A percentile compares a stretch with the other conserved stretches of the same genome.
These are phyloP conservation scores for Artemisia argyi DNA, from an alignment of 129 eudicot genomes.

Conservation along the genomic window DNA sequence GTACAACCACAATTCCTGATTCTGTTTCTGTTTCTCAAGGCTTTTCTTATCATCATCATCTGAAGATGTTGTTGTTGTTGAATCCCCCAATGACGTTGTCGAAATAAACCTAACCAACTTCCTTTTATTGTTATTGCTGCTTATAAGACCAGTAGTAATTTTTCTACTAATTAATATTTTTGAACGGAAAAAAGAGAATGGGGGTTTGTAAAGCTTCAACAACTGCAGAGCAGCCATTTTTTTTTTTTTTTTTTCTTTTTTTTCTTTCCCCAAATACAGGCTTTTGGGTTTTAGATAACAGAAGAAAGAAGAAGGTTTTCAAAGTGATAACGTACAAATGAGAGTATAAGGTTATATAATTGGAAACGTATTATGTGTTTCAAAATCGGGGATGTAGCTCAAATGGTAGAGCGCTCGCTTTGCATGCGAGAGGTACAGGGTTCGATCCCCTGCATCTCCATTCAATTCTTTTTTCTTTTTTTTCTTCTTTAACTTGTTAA, in stretches of 20 bases:
- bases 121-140: neutral
- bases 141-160: neutral
- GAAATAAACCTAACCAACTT: slow-evolving; percentile 12
- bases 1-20: slow-evolving; percentile 53
- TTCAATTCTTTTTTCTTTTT: neutral
- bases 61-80: slow-evolving; percentile 2
- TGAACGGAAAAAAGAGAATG: neutral
- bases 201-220: slow-evolving; percentile 28
- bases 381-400: slow-evolving; percentile 79
- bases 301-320: too few relatives aligned
- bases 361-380: too few relatives aligned
- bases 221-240: slow-evolving; percentile 18
- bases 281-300: too few relatives aligned
- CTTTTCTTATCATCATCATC: slow-evolving; percentile 7
- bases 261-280: too few relatives aligned
- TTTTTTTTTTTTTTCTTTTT: too few relatives aligned
- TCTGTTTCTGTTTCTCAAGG: neutral
- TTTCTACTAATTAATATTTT: too few relatives aligned
- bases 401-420: slow-evolving; percentile 99
- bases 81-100: slow-evolving; percentile 13
- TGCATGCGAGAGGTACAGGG: slow-evolving; percentile 97
- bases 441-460: slow-evolving; percentile 99
- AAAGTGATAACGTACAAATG: too few relatives aligned
- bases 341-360: too few relatives aligned
- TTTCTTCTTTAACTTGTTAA: too few relatives aligned